Evolutionary conservation across 768 basidiomycete genomes (phyloP), one percentile per base, ranked within the genome.

Genomic region (Suillus variegatus): DNA sequence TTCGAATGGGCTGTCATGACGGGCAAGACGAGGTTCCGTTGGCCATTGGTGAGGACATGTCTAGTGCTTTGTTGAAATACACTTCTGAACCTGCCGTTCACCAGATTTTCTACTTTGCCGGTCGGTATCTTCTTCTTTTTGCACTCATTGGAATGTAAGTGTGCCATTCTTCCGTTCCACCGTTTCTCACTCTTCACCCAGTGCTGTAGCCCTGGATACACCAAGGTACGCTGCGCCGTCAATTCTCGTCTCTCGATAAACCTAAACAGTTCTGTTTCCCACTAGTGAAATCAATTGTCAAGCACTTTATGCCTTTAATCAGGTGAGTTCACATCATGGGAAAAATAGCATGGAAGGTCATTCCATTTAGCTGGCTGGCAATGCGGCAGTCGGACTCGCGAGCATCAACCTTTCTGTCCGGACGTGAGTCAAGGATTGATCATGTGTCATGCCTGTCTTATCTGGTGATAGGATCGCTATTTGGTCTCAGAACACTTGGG

Each of bases 401-500:
- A 81, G 82, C 64, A 79, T 83, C 71, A 83, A 84, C 64, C 75
- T 83, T 58, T 80, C 82, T 6, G 70, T 83, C 22, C 79, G 82
- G 62, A 84, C 82, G 82, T 78, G 66, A 70, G 76, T 66, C 32
- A 35, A n/a, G 18, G 46, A 28, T 44, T 25, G 22, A 12, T 49
- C 52, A 54, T 25, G 2, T 16, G 18, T 20, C 3, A 58, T 28
- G 18, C 25, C 18, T 41, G 18, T 12, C 22, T 38, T 14, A 41
- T 25, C 1, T 28, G 74, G 75, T 16, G 60, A 5, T 65, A 83
- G 84, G 3, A 85, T 90, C 75, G 90, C 89, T 13, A 83, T 91
- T 35, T 91, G 88, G 88, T 83, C 82, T 7, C 83, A 86, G 58
- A 84, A 84, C 58, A 77, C 78, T 66, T 86, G 81, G 69, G 78